Base-by-base conservation (phyloP, 2,329 filamentous ascomycete species). In the Cyphellophora europaea region DNA sequence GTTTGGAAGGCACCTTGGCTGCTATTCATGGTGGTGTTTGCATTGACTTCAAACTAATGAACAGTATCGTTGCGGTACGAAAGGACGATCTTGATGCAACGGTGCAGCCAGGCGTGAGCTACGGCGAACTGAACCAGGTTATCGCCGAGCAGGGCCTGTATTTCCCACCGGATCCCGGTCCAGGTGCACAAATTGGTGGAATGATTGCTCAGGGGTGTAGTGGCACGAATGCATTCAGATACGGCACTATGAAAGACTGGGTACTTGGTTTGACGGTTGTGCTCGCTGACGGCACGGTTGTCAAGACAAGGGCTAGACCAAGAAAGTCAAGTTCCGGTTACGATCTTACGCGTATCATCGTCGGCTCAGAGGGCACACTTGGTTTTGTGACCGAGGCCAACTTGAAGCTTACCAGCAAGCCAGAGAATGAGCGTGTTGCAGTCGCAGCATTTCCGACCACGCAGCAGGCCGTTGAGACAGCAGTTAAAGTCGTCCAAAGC, bases 71-170 rank as follows among this genome's bases (percentile, higher is more conserved):
- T 18, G 68, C 78, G 35, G 68, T 94, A 37, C 82, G 93, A 55
- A 79, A 82, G 47, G 80, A 84, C 3, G 88, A 94, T 55, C 86
- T 94, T 82, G 88, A 95, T 49, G 71, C 94, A 32, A 83, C 93
- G 4, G 86, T 95, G 3, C 88, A 95, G 56, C 88, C 88, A 3
- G 83, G 82, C 5, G 79, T 95, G 6, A 80, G 82, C n/a, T 95
- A 87, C 87, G 87, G 93, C 71, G 77, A 82, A 34, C 63, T 95
- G 38, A 95, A 95, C 50, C 76, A 81, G 45, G 69, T 77, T 32
- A 77, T 82, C 51, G 74, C 81, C 57, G 69, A 74, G 25, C 79
- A 74, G 3, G 84, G 84, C 0, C 72, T 95, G 2, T 94, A 94
- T 62, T 93, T 94, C 54, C 88, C 88, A 1, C 79, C 93, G 10